Base-by-base conservation (phyloP, 1,284 basidiomycete species). In the Rhodotorula sp. region DNA sequence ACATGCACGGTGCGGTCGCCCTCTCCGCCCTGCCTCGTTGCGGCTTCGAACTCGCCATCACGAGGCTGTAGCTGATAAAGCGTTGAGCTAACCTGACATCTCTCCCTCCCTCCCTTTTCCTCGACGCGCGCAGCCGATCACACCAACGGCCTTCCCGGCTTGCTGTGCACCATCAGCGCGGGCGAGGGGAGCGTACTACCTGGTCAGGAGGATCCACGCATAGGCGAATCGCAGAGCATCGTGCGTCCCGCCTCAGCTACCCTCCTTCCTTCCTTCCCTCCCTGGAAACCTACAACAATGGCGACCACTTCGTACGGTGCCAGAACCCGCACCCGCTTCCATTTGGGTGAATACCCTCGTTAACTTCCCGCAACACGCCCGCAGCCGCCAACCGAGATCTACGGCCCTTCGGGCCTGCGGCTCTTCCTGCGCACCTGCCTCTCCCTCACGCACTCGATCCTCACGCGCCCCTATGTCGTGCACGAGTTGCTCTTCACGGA, bases 381-480 rank as follows among this genome's bases (percentile, higher is more conserved):
- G 25, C 65, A 87, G 86, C 86, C 88, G 1, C 85, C 83, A 57
- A 83, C 95, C 55, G 88, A 94, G 69, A 86, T 96, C 46, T 95
- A 90, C 78, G 93, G 93, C 0, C 92, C 92, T 0, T 86, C 87
- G 5, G 92, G 92, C 21, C 82, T 95, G n/a, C 88, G 94, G 53
- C 82, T 84, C 36, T 89, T 95, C 80, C 83, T 96, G 32, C 88
- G 94, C 48, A 86, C 86, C 50, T 88, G 87, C 55, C 84, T 95
- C 70, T 84, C 85, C 51, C 85, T 91, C 81, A 94, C 93, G 0
- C 82, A 87, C 55, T 88, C 88, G 7, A 85, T 83, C 50, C 87
- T 89, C 3, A 83, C 85, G 1, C 88, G 90, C 39, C 87, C 85
- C 22, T 95, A 89, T 78, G 87, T 86, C 29, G 91, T 94, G 0